Evolutionary conservation across 257 asterid species (phyloP), one percentile per base, ranked within the genome.

Genomic region (Salvia hispanica): DNA sequence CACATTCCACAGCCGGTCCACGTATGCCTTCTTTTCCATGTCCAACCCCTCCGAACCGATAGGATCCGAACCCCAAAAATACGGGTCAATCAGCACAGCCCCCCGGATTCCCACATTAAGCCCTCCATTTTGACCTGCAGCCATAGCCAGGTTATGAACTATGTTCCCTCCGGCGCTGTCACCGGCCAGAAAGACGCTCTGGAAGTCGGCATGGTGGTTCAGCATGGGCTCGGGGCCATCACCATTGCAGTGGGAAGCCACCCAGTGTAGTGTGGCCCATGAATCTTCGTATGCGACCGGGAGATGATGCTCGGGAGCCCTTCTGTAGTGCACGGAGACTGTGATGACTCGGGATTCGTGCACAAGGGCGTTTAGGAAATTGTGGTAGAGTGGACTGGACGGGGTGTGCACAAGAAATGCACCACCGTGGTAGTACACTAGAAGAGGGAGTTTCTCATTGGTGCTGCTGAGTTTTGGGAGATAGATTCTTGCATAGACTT

Each of bases 351-450:
- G 79, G 55, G 85, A 74, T 72, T 83, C 77, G 1, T 80, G 66
- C 1, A 74, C 85, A 8, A 83, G 75, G 50, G 78, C 62, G 15
- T 80, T 77, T 9, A 83, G 80, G 78, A 76, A 78, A 28, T 66
- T 77, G 72, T 79, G 89, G 66, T 77, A 77, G 10, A 0, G 10
- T 0, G 82, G 11, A 10, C 74, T 56, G 1, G 81, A 72, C 2
- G 89, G 86, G 3, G 84, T 57, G 72, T 66, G 58, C n/a, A 77
- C 21, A 31, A 76, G 42, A 64, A 84, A 73, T 3, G 63, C 86
- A 1, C 86, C 89, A n/a, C 89, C 89, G 9, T 84, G 89, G 58
- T 76, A 67, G 59, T 81, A 79, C 9, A 84, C 73, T 2, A 81
- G 44, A 7, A 84, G 48, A n/a, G 85, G 80, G 15, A 81, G 74